Percentiles rank a stretch among this genome's conserved stretches.
phyloP scores from a whole-genome alignment of 495 filamentous ascomycete genomes.

The Darksidea phi region DNA sequence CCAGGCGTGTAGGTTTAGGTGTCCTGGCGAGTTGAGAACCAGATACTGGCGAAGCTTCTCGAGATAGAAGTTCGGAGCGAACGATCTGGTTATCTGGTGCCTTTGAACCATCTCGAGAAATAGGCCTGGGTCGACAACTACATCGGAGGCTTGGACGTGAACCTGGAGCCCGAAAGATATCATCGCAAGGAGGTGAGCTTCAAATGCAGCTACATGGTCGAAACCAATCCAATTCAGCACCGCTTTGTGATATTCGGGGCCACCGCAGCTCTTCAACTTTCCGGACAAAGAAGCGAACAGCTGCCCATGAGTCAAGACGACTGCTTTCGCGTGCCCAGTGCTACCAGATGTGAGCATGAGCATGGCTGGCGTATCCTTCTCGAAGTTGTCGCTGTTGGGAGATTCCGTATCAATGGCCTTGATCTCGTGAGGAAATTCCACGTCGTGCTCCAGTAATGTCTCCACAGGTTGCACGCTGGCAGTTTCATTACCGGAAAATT shows the following conservation, averaged over 20 bases:
- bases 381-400: background rate
- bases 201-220: conserved; percentile 57
- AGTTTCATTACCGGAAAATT: too few relatives aligned
- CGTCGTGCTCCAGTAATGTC: too few relatives aligned
- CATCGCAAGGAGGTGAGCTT: conserved; percentile 54
- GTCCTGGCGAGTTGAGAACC: background rate
- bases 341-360: conserved; percentile 61
- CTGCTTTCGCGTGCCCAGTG: conserved; percentile 57
- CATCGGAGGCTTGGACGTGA: conserved; percentile 46
- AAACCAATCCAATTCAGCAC: conserved; percentile 56
- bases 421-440: too few relatives aligned
- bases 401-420: too few relatives aligned
- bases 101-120: conserved; percentile 47
- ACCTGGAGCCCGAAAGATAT: conserved; percentile 47
- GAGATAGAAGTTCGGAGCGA: conserved; percentile 60
- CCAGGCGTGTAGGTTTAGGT: background rate
- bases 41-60: conserved; percentile 24
- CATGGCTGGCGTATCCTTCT: conserved; percentile 37
- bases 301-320: conserved; percentile 49
- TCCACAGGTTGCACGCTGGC: too few relatives aligned
- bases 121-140: conserved; percentile 46
- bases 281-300: conserved; percentile 49
- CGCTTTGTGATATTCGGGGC: conserved; percentile 6
- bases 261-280: conserved; percentile 35
- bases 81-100: conserved; percentile 50